Base-by-base conservation (phyloP, 352 stramenopile genomes). In the Phytophthora brassicae region DNA sequence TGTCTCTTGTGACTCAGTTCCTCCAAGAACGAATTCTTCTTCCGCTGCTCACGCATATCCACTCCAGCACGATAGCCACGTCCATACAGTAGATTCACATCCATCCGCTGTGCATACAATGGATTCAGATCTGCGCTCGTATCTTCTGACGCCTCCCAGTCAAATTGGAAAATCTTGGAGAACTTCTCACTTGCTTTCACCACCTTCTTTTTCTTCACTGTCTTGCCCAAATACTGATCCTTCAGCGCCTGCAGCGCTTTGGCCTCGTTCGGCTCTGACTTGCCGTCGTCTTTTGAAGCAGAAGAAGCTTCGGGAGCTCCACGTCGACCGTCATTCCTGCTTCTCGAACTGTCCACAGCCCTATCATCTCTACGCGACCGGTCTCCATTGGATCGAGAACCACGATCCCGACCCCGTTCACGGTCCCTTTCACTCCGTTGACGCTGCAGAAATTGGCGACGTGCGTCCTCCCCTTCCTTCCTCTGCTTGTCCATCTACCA, bases 161-260 rank as follows among this genome's bases (percentile, higher is more conserved):
- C 89, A 64, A 98, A 98, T 62, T 97, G 86, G 60, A 97, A 98
- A 64, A 96, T 95, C 63, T 96, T 93, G 31, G 84, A 79, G 53
- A 97, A 97, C 64, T 97, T 98, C 51, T 97, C 90, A 24, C 86
- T 96, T 13, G 94, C 88, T 58, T 98, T 98, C 14, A 95, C 79
- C 19, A 96, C 74, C 64, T 92, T 94, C 50, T 96, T 96, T 70
- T 95, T 96, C 62, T 81, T 82, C 13, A 81, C 68, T 9, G 81
- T 88, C 64, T 92, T 92, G 36, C 90, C 90, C 46, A 97, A 64
- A 57, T 97, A 97, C 70, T 97, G 86, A 42, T 96, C 83, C 48
- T 95, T 95, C 56, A 97, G 77, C 7, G 70, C 72, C 53, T 89
- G 79, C 47, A 96, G 66, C 57, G 88, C 86, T 35, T 95, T 86